Base-by-base conservation (phyloP, 148 eudicot species). In the Beta vulgaris region DNA sequence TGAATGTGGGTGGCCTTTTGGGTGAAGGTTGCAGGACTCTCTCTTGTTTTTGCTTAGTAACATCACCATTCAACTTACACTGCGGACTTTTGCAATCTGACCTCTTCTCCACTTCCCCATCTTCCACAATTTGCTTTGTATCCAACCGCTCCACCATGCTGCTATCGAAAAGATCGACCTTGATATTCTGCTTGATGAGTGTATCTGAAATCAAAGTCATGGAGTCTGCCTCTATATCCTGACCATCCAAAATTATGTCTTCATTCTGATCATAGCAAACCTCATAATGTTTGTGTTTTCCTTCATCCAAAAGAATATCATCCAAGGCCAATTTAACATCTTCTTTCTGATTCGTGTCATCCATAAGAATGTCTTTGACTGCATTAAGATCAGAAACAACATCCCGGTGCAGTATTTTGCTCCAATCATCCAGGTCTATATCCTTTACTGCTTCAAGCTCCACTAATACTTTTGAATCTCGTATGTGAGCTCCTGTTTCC, bases 1-100 rank as follows among this genome's bases (percentile, higher is more conserved):
- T 86, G 44, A 82, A 79, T 25, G 87, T 76, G 31, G 83, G 84
- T 37, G 81, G n/a, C n/a, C n/a, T n/a, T n/a, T n/a, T n/a, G n/a
- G n/a, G n/a, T n/a, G n/a, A n/a, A n/a, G n/a, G n/a, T 42, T 85
- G 85, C 73, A 59, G 51, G 15, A 80, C 65, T 73, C 86, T 84
- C 31, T 90, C 92, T 44, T 86, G 73, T 73, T 77, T 91, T 76
- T 85, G 87, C 81, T 81, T 80, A 68, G 63, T 75, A 63, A 44
- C 42, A 68, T 81, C 85, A 83, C 86, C 76, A 72, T 65, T 76
- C 61, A 72, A 44, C 81, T 82, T 88, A 69, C 79, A 79, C 39
- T 74, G 87, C 3, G 83, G 88, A 75, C 76, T 84, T 73, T 80
- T 80, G 82, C 80, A 78, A 69, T 81, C 91, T 76, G 67, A 58